These are phyloP conservation scores for Eucalyptus pauciflora DNA, from an alignment of 345 rosid genomes.

Conservation along the genomic window DNA sequence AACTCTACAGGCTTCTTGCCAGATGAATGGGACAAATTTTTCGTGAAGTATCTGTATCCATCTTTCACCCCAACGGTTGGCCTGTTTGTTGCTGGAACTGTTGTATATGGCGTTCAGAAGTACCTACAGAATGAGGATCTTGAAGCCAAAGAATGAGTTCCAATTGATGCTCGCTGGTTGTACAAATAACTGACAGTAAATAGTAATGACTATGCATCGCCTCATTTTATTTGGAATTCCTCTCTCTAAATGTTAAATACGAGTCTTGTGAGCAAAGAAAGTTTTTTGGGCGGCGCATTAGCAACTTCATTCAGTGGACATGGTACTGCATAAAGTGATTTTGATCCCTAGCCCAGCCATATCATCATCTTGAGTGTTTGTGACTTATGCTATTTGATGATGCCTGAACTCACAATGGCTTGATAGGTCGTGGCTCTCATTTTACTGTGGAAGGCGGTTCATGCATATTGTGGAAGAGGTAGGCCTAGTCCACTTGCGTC, in stretches of 20 bases:
- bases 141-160: slow-evolving; percentile 30
- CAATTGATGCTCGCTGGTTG: neutral
- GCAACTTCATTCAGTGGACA: neutral
- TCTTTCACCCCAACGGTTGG: slow-evolving; percentile 69
- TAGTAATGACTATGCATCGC: neutral
- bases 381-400: neutral
- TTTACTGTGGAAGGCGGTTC: neutral
- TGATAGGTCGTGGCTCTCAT: neutral
- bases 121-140: slow-evolving; percentile 74
- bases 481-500: neutral
- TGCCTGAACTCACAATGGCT: neutral
- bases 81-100: slow-evolving; percentile 74
- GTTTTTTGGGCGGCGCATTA: neutral
- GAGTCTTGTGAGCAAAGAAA: neutral
- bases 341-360: neutral
- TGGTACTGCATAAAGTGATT: neutral
- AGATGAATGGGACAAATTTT: slow-evolving; percentile 68
- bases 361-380: neutral
- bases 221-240: neutral
- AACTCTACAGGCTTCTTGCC: slow-evolving; percentile 67
- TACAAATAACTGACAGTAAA: neutral
- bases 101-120: slow-evolving; percentile 61
- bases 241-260: neutral
- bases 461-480: neutral
- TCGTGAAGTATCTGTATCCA: slow-evolving; percentile 82